Conservation (phyloP, 176 grass and related monocot species). For the Triticum urartu region DNA sequence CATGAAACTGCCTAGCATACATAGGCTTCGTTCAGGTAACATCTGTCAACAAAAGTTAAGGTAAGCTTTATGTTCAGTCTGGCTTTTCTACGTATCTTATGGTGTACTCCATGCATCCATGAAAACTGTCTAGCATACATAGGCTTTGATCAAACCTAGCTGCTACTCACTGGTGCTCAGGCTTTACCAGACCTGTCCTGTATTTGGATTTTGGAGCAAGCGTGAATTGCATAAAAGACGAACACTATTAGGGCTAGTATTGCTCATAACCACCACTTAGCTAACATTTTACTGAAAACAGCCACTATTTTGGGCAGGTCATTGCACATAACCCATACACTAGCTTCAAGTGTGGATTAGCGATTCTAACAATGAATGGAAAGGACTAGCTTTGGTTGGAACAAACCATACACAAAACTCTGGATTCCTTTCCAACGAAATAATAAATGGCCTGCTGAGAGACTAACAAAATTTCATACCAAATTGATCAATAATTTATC, state of each 20-base stretch:
- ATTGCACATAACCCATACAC: neutral
- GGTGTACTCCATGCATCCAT: slow-evolving; percentile 17
- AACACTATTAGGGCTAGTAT: neutral
- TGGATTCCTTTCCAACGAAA: too few relatives aligned
- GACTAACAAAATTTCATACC: too few relatives aligned
- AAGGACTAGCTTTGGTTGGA: too few relatives aligned
- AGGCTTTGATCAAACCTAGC: slow-evolving; percentile 17
- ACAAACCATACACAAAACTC: too few relatives aligned
- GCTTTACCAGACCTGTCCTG: neutral
- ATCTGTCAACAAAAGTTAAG: neutral
- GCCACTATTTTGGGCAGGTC: neutral
- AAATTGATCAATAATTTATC: too few relatives aligned
- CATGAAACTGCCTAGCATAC: neutral
- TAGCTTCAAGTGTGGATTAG: neutral
- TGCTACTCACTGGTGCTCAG: neutral
- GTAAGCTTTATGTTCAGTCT: neutral
- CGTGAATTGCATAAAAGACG: neutral
- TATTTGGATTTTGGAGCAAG: neutral
- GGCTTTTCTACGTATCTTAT: neutral
- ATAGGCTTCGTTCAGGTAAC: neutral
- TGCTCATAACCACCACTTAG: too few relatives aligned
- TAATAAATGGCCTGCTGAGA: too few relatives aligned
- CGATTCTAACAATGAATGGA: too few relatives aligned
- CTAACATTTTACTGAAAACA: neutral
- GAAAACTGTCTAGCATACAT: neutral